phyloP scores from a whole-genome alignment of 306 rosid genomes.

The Betula pendula region DNA sequence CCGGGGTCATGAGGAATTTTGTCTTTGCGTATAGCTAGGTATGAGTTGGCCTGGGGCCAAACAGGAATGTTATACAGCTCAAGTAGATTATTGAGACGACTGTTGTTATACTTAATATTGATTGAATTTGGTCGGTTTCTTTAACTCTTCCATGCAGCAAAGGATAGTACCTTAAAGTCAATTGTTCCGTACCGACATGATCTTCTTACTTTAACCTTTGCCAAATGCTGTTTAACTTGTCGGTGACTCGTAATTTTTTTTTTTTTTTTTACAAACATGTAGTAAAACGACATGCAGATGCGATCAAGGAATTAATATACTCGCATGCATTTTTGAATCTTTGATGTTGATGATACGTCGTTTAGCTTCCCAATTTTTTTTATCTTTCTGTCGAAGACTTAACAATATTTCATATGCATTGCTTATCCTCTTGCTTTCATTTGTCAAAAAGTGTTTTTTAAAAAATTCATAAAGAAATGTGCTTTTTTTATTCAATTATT shows the following conservation, averaged over 20 bases:
- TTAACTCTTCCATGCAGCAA: constrained; percentile 17
- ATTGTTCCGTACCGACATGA: constrained; percentile 45
- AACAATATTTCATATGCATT: neutral
- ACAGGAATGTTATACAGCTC: constrained; percentile 1
- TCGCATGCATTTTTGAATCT: constrained; percentile 12
- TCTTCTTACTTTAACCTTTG: constrained; percentile 2
- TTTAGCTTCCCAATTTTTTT: neutral
- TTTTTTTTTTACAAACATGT: neutral
- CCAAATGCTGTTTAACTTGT: constrained; percentile 8
- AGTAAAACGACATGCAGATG: neutral
- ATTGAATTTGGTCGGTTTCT: neutral
- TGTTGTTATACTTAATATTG: no score
- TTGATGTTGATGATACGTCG: neutral
- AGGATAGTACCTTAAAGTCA: constrained; percentile 35
- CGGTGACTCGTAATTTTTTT: constrained; percentile 8
- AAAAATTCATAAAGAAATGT: neutral
- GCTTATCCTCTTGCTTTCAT: neutral
- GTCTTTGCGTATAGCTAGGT: neutral
- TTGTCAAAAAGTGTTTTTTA: neutral
- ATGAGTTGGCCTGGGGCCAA: neutral
- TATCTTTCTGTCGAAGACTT: neutral
- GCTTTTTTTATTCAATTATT: neutral
- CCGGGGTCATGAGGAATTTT: no score
- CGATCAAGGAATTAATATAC: neutral
- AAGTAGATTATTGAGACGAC: neutral